Conservation (phyloP, 2,329 filamentous ascomycete species). For the Aspergillus aculeatus region DNA sequence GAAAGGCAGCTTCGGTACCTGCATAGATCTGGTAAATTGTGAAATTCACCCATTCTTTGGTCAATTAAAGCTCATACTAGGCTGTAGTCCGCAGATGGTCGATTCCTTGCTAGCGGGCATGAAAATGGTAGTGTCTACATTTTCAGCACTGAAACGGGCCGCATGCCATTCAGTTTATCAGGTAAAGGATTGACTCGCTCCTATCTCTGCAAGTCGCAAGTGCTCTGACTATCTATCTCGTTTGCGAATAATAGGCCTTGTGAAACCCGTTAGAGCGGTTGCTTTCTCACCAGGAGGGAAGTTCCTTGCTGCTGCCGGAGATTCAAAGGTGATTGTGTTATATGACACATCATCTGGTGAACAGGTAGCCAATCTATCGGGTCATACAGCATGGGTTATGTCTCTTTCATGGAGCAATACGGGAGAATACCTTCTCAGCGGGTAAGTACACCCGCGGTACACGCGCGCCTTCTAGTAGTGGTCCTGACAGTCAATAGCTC, state of each 20-base stretch:
- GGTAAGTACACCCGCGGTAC: slow-evolving; percentile 48
- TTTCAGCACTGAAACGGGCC: slow-evolving; percentile 87
- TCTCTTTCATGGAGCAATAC: slow-evolving; percentile 90
- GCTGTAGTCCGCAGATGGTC: slow-evolving; percentile 67
- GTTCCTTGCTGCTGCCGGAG: slow-evolving; percentile 83
- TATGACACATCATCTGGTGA: slow-evolving; percentile 93
- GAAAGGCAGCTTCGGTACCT: slow-evolving; percentile 86
- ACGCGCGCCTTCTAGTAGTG: neutral
- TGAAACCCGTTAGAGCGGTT: slow-evolving; percentile 80
- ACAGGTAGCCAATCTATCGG: slow-evolving; percentile 80
- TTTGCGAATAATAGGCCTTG: slow-evolving; percentile 60
- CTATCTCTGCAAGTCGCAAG: neutral
- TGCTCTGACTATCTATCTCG: neutral
- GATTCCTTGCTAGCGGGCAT: slow-evolving; percentile 86
- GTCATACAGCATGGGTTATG: slow-evolving; percentile 83
- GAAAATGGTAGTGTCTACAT: slow-evolving; percentile 90
- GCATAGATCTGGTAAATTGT: slow-evolving; percentile 68
- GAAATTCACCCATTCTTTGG: slow-evolving; percentile 3
- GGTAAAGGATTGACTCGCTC: slow-evolving; percentile 50
- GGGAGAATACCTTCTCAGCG: slow-evolving; percentile 86
- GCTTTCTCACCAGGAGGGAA: slow-evolving; percentile 84
- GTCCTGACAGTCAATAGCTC: slow-evolving; percentile 47
- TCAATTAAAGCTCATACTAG: slow-evolving; percentile 14
- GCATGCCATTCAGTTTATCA: slow-evolving; percentile 80
- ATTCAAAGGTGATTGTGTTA: slow-evolving; percentile 81